Conservation (phyloP, 805 yeast genomes). For the Blastobotrys muscicola region DNA sequence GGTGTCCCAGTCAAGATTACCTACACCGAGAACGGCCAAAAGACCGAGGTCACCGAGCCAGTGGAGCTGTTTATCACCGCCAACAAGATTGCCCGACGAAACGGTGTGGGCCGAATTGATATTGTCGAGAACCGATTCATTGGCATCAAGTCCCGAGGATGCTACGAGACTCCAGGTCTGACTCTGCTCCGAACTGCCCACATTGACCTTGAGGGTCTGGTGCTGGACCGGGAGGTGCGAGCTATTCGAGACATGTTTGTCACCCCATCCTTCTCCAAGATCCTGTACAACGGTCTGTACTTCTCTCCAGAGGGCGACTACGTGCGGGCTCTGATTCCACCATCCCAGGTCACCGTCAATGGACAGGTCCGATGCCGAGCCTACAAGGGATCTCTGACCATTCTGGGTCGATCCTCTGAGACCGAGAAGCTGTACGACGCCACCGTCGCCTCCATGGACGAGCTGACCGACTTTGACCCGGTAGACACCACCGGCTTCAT, state of each 20-base stretch:
- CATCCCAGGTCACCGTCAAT: slow-evolving; percentile 91
- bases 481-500: slow-evolving; percentile 96
- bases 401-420: slow-evolving; percentile 89
- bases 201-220: slow-evolving; percentile 93
- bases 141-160: slow-evolving; percentile 97
- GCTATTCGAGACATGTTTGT: slow-evolving; percentile 94
- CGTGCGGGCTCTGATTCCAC: slow-evolving; percentile 67
- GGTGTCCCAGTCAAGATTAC: slow-evolving; percentile 83
- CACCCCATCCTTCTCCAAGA: slow-evolving; percentile 80
- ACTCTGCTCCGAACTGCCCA: slow-evolving; percentile 90
- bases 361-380: slow-evolving; percentile 91
- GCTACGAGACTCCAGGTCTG: slow-evolving; percentile 98
- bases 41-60: slow-evolving; percentile 61
- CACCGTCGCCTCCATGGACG: slow-evolving; percentile 98
- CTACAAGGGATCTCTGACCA: slow-evolving; percentile 79
- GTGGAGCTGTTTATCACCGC: slow-evolving; percentile 89
- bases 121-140: slow-evolving; percentile 98
- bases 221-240: slow-evolving; percentile 95
- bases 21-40: slow-evolving; percentile 48
- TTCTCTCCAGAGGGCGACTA: slow-evolving; percentile 98
- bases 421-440: slow-evolving; percentile 97
- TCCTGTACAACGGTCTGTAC: slow-evolving; percentile 94
- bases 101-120: slow-evolving; percentile 99
- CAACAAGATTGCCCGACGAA: slow-evolving; percentile 93
- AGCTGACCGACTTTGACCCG: slow-evolving; percentile 94